Percentiles rank a stretch among this genome's conserved stretches.
Conservation (phyloP, 2,329 filamentous ascomycete genomes). For the Apiospora hydei region DNA sequence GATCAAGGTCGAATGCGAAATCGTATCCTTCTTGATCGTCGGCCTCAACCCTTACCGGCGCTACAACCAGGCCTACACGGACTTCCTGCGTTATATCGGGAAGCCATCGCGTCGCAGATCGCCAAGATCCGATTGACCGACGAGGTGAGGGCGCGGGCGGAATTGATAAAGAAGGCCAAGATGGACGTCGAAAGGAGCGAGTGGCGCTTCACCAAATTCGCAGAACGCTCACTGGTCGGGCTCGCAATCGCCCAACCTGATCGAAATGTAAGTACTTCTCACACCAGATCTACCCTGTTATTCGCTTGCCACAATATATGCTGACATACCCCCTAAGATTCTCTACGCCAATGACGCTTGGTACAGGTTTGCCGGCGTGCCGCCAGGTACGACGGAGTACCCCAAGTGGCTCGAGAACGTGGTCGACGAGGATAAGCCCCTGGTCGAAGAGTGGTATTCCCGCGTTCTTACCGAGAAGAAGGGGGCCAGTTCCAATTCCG, state of each 20-base stretch:
- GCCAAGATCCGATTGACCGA: conserved; percentile 33
- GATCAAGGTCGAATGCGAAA: conserved; percentile 30
- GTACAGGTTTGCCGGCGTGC: conserved; percentile 35
- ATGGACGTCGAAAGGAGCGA: conserved; percentile 36
- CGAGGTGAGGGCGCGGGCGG: conserved; percentile 35
- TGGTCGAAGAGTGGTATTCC: conserved; percentile 35
- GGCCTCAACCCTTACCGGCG: conserved; percentile 36
- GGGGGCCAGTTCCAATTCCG: conserved; percentile 38
- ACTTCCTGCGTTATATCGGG: conserved; percentile 35
- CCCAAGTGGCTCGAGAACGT: conserved; percentile 35
- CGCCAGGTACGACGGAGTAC: conserved; percentile 29
- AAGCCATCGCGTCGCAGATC: conserved; percentile 35
- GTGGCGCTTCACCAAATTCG: conserved; percentile 36
- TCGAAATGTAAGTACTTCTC: conserved; percentile 30
- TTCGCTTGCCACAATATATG: not conserved
- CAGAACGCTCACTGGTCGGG: conserved; percentile 37
- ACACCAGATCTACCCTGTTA: not conserved
- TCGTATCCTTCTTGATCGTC: conserved; percentile 35
- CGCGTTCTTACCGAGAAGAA: conserved; percentile 33
- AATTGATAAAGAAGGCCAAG: conserved; percentile 34
- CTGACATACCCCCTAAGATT: conserved; percentile 31
- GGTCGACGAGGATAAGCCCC: conserved; percentile 32
- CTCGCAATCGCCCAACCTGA: conserved; percentile 34
- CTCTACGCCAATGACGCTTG: conserved; percentile 39
- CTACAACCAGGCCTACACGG: conserved; percentile 32